phyloP scores from a whole-genome alignment of 345 rosid species.

The Erucastrum elatum region DNA sequence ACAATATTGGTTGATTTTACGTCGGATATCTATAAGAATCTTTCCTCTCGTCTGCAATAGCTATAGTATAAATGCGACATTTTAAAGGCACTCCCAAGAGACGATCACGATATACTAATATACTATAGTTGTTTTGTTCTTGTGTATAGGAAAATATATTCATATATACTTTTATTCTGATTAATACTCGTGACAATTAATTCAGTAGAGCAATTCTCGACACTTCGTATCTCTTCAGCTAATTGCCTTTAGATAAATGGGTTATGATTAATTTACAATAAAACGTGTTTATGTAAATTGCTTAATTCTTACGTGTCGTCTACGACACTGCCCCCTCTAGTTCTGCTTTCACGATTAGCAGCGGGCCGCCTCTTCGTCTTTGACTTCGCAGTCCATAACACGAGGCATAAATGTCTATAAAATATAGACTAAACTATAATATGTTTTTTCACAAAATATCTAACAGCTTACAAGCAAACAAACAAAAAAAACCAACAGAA shows the following conservation, averaged over 20 bases:
- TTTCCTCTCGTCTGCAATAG: not conserved
- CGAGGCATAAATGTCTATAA: constrained; percentile 31
- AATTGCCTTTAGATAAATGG: not conserved
- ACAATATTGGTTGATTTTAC: constrained; percentile 13
- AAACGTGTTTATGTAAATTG: not conserved
- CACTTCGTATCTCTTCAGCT: not conserved
- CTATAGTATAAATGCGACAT: not conserved
- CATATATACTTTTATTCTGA: not conserved
- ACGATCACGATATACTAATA: not conserved
- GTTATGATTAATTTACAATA: not conserved
- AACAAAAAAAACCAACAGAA: not conserved
- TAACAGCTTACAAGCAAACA: not conserved
- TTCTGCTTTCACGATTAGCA: constrained; percentile 17
- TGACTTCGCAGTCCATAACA: constrained; percentile 35
- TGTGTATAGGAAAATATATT: not conserved
- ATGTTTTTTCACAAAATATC: constrained; percentile 19
- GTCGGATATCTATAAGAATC: constrained; percentile 3
- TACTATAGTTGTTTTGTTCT: not conserved
- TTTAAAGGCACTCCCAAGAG: not conserved
- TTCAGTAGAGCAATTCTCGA: too few relatives aligned
- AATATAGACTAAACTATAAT: constrained; percentile 7
- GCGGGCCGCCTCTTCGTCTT: constrained; percentile 40
- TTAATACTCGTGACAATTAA: too few relatives aligned
- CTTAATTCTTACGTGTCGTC: constrained; percentile 35
- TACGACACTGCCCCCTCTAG: constrained; percentile 30